Percentiles rank a stretch among this genome's conserved stretches.
Conservation (phyloP, 2,329 filamentous ascomycete species). For the Aspergillus candidus region DNA sequence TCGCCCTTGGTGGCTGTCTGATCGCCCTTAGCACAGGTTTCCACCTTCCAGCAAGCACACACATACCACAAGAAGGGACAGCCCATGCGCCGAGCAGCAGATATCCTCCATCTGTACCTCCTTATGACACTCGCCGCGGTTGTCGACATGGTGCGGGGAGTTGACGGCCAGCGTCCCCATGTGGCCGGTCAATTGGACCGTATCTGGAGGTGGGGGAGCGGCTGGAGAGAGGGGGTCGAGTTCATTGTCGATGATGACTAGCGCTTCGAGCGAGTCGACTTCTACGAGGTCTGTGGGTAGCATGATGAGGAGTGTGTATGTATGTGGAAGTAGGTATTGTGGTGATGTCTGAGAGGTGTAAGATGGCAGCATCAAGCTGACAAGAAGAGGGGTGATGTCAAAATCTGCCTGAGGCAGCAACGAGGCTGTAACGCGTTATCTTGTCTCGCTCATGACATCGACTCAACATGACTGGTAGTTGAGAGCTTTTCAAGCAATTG, state of each 20-base stretch:
- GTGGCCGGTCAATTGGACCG: conserved; percentile 39
- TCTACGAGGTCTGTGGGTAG: conserved; percentile 24
- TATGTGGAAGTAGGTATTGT: no score
- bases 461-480: no score
- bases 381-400: no score
- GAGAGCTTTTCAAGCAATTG: no score
- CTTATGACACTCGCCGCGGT: conserved; percentile 38
- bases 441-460: not conserved
- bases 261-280: conserved; percentile 44
- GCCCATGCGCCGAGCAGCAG: conserved; percentile 51
- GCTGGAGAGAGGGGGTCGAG: conserved; percentile 48
- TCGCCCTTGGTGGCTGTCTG: conserved; percentile 45
- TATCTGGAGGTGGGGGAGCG: conserved; percentile 28
- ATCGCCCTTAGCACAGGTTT: not conserved
- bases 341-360: no score
- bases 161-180: conserved; percentile 39
- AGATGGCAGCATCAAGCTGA: no score
- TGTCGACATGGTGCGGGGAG: conserved; percentile 27
- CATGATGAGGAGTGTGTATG: no score
- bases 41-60: not conserved
- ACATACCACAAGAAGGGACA: conserved; percentile 48
- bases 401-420: not conserved
- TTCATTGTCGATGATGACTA: conserved; percentile 51
- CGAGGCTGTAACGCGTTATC: not conserved
- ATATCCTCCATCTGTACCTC: conserved; percentile 48